Evolutionary conservation across 116 monocot species (phyloP), one percentile per base, ranked within the genome.

Genomic region (Iris pallida): DNA sequence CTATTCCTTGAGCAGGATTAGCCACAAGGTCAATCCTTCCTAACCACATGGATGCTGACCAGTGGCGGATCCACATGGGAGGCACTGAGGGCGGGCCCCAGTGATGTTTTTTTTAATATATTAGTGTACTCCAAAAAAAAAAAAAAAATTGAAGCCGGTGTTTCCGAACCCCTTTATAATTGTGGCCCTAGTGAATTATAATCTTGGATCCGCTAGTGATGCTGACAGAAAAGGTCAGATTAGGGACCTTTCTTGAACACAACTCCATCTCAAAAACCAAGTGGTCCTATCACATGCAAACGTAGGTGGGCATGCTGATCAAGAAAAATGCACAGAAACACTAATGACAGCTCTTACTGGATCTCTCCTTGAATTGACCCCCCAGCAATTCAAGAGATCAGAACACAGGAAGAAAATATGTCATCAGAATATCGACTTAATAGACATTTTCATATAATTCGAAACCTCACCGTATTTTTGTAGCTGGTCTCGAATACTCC

Each of bases 31-130:
- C 15, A 62, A 45, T 44, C 44, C 18, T 9, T 47, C 17, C 9
- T 12, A 64, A 47, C 47, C 64, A 64, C 64, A 64, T 64, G 64
- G 47, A 64, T 64, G 45, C 17, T 64, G 47, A 64, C 47, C n/a
- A n/a, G n/a, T n/a, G n/a, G n/a, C n/a, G n/a, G n/a, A n/a, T n/a
- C n/a, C n/a, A n/a, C n/a, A n/a, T n/a, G n/a, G n/a, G n/a, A n/a
- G n/a, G n/a, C n/a, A n/a, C n/a, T n/a, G n/a, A n/a, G n/a, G n/a
- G n/a, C n/a, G n/a, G n/a, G n/a, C n/a, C n/a, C n/a, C n/a, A n/a
- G n/a, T n/a, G n/a, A n/a, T n/a, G n/a, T n/a, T n/a, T n/a, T n/a
- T n/a, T n/a, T n/a, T n/a, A n/a, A n/a, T n/a, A n/a, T n/a, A n/a
- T n/a, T n/a, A n/a, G n/a, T n/a, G n/a, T n/a, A n/a, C n/a, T n/a